Evolutionary conservation across 2,329 filamentous ascomycete genomes (phyloP), one percentile per base, ranked within the genome.

Genomic region (Fusarium tricinctum): DNA sequence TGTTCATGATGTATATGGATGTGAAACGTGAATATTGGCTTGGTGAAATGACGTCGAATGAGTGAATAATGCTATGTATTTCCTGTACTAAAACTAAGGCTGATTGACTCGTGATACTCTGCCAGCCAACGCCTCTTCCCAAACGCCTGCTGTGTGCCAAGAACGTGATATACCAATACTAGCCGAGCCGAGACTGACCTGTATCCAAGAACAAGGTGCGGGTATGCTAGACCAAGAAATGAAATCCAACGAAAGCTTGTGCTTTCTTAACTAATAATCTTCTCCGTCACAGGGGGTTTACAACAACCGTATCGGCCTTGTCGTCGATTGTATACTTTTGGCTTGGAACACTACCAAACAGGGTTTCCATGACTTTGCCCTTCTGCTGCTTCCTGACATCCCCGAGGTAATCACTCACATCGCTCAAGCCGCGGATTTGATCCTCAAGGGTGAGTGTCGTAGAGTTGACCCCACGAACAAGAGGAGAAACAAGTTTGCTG

Each of bases 401-500:
- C 65, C 91, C 90, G 12, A 98, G 84, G 76, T 97, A 92, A 14
- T 86, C 85, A 71, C 94, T 92, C 5, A 93, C 94, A 23, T 91
- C 90, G 72, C 93, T 91, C 20, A 98, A 79, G 6, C 95, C 94
- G 44, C 85, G 84, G 70, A 98, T 93, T 82, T 98, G 95, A 74
- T 94, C 92, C 64, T 95, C 92, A 19, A 97, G 85, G 2, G 89
- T 89, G 19, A 95, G 82, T 26, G 89, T 92, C 66, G 89, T 92
- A 14, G 83, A 84, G 74, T 90, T 90, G 52, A 85, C 84, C 54
- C 89, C 88, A 44, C 92, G 84, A 20, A 97, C 91, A 5, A 97
- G 85, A 17, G 95, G 95, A 53, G 89, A 92, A 40, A 97, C 92
- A 19, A 97, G 85, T 77, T 94, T 96, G 67, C 91, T 86, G 35